Conservation (phyloP, 495 filamentous ascomycete species). For the Aspergillus conjunctus region DNA sequence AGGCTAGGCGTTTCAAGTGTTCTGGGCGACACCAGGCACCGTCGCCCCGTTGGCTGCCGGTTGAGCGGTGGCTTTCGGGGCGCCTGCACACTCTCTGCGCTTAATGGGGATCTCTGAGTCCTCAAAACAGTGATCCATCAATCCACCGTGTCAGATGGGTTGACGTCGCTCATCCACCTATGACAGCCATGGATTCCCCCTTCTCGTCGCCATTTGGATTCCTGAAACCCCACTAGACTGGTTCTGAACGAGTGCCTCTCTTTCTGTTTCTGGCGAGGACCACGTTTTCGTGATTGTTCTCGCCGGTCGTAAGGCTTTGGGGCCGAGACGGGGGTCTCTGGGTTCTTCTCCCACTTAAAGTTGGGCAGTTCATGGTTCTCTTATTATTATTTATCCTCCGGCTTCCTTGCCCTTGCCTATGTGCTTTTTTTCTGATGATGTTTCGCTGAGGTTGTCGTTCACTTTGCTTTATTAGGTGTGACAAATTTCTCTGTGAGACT, state of each 20-base stretch:
- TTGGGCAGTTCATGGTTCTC: not conserved
- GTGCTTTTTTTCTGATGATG: not conserved
- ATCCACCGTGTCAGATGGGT: slow-evolving; percentile 27
- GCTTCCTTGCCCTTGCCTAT: slow-evolving; percentile 1
- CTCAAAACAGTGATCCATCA: slow-evolving; percentile 14
- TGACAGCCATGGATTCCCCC: slow-evolving; percentile 6
- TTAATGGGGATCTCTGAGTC: slow-evolving; percentile 16
- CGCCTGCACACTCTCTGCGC: slow-evolving; percentile 15
- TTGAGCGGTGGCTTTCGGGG: slow-evolving; percentile 4
- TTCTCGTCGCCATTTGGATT: not conserved
- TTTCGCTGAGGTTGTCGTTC: not conserved
- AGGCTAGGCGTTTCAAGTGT: slow-evolving; percentile 13
- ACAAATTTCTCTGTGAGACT: slow-evolving; percentile 20
- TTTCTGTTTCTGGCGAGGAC: not conserved
- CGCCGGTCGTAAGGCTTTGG: not conserved
- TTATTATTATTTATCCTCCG: slow-evolving; percentile 8
- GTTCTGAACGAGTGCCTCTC: not conserved
- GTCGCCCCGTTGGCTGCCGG: slow-evolving; percentile 5
- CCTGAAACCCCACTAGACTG: slow-evolving; percentile 1
- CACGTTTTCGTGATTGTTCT: not conserved
- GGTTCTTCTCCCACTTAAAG: not conserved
- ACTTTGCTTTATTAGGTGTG: slow-evolving; percentile 19
- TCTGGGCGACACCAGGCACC: not conserved
- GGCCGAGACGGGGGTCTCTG: slow-evolving; percentile 1
- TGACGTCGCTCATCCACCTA: slow-evolving; percentile 3